phyloP scores from a whole-genome alignment of 2,329 filamentous ascomycete genomes.

The Neonectria magnoliae region DNA sequence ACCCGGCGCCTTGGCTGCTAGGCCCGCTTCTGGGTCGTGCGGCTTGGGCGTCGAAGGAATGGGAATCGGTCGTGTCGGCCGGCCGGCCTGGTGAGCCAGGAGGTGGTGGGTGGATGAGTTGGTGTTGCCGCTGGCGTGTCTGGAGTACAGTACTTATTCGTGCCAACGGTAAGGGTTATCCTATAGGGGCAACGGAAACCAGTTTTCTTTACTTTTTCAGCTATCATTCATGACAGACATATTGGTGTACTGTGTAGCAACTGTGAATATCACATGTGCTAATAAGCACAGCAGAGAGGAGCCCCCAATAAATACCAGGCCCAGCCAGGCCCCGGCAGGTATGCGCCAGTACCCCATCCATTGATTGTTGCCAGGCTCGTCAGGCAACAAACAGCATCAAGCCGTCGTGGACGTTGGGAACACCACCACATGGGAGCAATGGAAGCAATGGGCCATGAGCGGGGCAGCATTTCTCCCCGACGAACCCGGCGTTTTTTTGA shows the following conservation, averaged over 20 bases:
- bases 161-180: not conserved
- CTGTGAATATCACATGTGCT: not conserved
- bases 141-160: not conserved
- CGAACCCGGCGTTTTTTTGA: conserved; percentile 21
- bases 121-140: not conserved
- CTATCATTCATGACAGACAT: not conserved
- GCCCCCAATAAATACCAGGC: not conserved
- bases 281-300: not conserved
- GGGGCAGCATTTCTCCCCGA: conserved; percentile 25
- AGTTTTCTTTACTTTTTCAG: not conserved
- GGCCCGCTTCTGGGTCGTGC: not conserved
- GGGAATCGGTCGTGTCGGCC: conserved; percentile 11
- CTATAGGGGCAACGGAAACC: not conserved
- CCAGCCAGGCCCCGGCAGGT: not conserved
- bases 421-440: not conserved
- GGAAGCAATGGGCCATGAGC: conserved; percentile 14
- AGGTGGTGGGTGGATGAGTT: not conserved
- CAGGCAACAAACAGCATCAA: not conserved
- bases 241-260: not conserved
- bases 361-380: not conserved
- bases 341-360: not conserved
- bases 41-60: conserved; percentile 14
- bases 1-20: not conserved
- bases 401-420: not conserved
- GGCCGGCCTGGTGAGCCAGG: not conserved